Conservation (phyloP, 2,329 filamentous ascomycete genomes). For the Aspergillus sclerotialis region DNA sequence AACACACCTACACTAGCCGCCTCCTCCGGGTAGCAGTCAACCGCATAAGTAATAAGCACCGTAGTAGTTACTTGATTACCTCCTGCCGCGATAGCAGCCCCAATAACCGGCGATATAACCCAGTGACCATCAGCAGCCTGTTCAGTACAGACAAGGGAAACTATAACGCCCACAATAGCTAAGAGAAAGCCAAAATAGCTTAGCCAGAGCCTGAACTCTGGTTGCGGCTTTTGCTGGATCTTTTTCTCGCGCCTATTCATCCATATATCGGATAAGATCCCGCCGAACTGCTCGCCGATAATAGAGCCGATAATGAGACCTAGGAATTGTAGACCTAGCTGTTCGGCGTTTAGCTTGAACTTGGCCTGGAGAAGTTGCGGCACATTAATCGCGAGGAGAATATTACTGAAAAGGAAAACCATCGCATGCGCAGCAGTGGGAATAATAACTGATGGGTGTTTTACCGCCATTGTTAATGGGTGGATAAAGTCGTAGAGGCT, state of each 20-base stretch:
- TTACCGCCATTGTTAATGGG: constrained; percentile 42
- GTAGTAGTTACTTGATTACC: constrained; percentile 60
- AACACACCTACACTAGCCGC: constrained; percentile 55
- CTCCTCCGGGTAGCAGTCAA: constrained; percentile 52
- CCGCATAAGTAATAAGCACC: constrained; percentile 53
- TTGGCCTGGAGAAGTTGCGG: constrained; percentile 51
- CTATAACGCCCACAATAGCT: constrained; percentile 47
- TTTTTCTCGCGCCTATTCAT: constrained; percentile 40
- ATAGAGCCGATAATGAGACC: constrained; percentile 52
- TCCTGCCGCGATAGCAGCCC: constrained; percentile 45
- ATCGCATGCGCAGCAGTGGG: constrained; percentile 50
- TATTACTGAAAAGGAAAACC: constrained; percentile 49
- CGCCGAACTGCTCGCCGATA: constrained; percentile 54
- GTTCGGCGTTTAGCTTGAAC: constrained; percentile 51
- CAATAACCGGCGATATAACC: constrained; percentile 52
- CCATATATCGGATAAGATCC: constrained; percentile 49
- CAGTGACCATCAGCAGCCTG: constrained; percentile 41
- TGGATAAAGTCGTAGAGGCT: constrained; percentile 43
- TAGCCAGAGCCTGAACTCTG: constrained; percentile 54
- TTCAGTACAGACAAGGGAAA: constrained; percentile 51
- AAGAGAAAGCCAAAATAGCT: constrained; percentile 49
- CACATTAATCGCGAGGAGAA: constrained; percentile 52
- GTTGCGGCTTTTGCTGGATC: constrained; percentile 36
- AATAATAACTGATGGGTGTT: constrained; percentile 44
- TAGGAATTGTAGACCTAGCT: constrained; percentile 54